Evolutionary conservation across 225 moss, liverwort and hornwort genomes (phyloP), one percentile per base, ranked within the genome.

Genomic region (Pleurozium schreberi): DNA sequence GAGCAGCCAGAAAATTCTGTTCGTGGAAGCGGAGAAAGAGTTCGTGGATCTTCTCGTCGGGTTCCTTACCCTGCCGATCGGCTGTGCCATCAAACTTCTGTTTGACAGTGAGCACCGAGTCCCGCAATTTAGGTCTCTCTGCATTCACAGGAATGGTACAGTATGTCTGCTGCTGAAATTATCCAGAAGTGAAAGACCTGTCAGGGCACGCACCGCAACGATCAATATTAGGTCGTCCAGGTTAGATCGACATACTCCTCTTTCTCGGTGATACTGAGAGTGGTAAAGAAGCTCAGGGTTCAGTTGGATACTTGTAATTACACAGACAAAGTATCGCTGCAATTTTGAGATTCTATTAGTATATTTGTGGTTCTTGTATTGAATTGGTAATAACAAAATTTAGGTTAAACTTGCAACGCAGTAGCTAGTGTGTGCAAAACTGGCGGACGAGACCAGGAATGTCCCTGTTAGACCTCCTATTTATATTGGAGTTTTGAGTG

Each of bases 21-120:
- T 95, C 42, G 75, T 92, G 83, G 93, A 95, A 79, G 94, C 90
- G 28, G 91, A 90, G 20, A 93, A 95, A 50, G 94, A 94, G 49
- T 93, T 95, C 43, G 92, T 93, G 88, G 94, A 94, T 80, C 55
- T 92, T 55, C 82, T 95, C 42, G 10, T 95, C 20, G 86, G 92
- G 12, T 89, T 95, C 65, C 93, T 94, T 30, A 92, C 91, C 17
- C 75, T 94, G 82, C 90, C 93, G 27, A 75, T 95, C 47, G 92
- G 93, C 55, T 50, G 66, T 82, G 89, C 94, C 92, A 89, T 93
- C 85, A 93, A 90, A 75, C 93, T 95, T 50, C 85, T 94, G 40
- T 90, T 85, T 84, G 91, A 90, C 26, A 89, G 92, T 87, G 91
- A 88, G 91, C 70, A 47, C 59, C 71, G 2, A 71, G 75, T 61